These are phyloP conservation scores for Fusarium sacchari DNA, from an alignment of 2,329 filamentous ascomycete species.

Conservation along the genomic window DNA sequence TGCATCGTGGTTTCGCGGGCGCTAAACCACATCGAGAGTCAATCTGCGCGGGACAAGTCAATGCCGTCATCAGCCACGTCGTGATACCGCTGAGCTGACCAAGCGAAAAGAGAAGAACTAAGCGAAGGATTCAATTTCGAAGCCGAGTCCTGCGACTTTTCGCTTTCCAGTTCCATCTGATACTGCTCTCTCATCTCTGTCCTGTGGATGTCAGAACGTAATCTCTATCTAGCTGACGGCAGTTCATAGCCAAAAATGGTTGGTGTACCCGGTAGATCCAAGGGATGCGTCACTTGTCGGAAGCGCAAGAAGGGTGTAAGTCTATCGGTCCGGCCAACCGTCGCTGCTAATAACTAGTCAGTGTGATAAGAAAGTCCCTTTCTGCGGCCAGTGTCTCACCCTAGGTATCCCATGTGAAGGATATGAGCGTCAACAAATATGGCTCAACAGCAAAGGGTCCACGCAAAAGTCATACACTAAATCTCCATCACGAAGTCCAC, in stretches of 20 bases:
- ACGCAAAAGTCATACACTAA: neutral
- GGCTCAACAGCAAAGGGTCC: constrained; percentile 12
- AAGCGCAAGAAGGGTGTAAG: constrained; percentile 22
- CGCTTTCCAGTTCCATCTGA: fast-evolving
- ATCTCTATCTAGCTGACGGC: too few species aligned
- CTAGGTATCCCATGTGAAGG: constrained; percentile 7
- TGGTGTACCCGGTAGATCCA: constrained; percentile 21
- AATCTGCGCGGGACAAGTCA: constrained; percentile 20
- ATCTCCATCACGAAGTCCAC: neutral
- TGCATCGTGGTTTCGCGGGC: neutral
- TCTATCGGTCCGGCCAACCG: too few species aligned
- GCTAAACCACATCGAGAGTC: constrained; percentile 24
- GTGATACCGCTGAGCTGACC: neutral
- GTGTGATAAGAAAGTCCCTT: constrained; percentile 10
- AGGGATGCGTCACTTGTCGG: constrained; percentile 12
- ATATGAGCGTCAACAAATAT: constrained; percentile 4
- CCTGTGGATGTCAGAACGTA: neutral
- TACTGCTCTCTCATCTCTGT: neutral
- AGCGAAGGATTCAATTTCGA: neutral
- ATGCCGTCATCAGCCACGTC: constrained; percentile 20
- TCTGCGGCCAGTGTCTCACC: constrained; percentile 10
- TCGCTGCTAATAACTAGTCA: fast-evolving
- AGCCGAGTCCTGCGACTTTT: neutral
- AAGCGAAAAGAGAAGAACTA: neutral
- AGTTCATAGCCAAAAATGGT: neutral